A percentile compares a stretch with the other conserved stretches of the same genome.
Conservation (phyloP, 202 grass and related monocot genomes). For the Schoenoplectus triqueter region DNA sequence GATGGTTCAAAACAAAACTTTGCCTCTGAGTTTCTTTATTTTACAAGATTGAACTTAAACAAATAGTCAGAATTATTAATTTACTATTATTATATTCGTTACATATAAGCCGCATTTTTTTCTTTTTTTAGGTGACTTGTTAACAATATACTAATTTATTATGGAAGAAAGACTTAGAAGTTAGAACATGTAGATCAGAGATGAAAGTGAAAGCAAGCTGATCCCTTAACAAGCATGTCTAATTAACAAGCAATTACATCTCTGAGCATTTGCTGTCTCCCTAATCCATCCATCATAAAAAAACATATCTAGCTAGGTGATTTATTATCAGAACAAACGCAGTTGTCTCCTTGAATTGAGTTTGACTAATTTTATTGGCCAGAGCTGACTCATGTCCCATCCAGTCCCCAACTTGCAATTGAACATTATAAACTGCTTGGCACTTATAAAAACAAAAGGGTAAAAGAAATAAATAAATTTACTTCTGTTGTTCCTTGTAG, state of each 20-base stretch:
- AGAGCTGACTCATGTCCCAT: slow-evolving; percentile 20
- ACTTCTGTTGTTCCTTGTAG: too few species aligned
- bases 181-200: neutral
- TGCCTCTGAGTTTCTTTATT: too few species aligned
- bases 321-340: slow-evolving; percentile 11
- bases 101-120: too few species aligned
- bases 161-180: neutral
- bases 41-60: too few species aligned
- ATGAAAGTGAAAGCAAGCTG: slow-evolving; percentile 21
- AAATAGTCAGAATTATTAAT: too few species aligned
- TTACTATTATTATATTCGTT: too few species aligned
- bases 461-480: too few species aligned
- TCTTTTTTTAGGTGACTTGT: too few species aligned
- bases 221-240: neutral
- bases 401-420: neutral
- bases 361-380: neutral
- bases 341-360: neutral
- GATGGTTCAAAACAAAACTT: too few species aligned
- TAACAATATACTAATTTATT: neutral
- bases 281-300: neutral
- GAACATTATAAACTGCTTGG: neutral
- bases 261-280: slow-evolving; percentile 24
- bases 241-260: slow-evolving; percentile 10
- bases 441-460: too few species aligned
- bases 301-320: neutral